Conservation (phyloP, 257 asterid genomes). For the Nicotiana benthamiana region DNA sequence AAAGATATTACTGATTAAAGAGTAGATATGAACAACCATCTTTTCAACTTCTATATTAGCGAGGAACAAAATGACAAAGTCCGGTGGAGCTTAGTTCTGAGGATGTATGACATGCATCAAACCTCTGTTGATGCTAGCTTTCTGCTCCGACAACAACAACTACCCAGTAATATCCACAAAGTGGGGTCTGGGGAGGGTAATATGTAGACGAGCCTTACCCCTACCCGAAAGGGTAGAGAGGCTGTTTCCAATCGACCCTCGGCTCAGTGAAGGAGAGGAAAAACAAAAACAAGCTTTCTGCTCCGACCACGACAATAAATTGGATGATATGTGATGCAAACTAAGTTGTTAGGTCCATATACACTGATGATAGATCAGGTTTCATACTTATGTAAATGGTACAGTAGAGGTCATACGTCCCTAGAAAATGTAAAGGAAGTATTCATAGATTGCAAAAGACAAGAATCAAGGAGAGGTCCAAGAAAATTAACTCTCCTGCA, state of each 20-base stretch:
- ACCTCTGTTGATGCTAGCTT: background rate
- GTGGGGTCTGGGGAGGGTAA: too few relatives aligned
- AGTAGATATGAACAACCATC: background rate
- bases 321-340: background rate
- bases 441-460: background rate
- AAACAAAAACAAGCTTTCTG: too few relatives aligned
- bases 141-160: background rate
- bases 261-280: too few relatives aligned
- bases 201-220: too few relatives aligned
- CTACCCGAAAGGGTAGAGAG: too few relatives aligned
- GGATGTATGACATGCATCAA: background rate
- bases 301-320: background rate
- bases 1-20: constrained; percentile 3
- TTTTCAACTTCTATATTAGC: background rate
- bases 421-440: background rate
- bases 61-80: background rate
- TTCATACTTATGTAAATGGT: background rate
- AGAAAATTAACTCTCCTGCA: background rate
- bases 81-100: background rate
- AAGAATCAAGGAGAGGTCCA: background rate
- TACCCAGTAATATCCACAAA: too few relatives aligned
- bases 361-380: background rate
- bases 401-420: background rate
- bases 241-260: too few relatives aligned
- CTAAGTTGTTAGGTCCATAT: background rate